Evolutionary conservation across 1,284 basidiomycete genomes (phyloP), one percentile per base, ranked within the genome.

Genomic region (Chalciporus sp.): DNA sequence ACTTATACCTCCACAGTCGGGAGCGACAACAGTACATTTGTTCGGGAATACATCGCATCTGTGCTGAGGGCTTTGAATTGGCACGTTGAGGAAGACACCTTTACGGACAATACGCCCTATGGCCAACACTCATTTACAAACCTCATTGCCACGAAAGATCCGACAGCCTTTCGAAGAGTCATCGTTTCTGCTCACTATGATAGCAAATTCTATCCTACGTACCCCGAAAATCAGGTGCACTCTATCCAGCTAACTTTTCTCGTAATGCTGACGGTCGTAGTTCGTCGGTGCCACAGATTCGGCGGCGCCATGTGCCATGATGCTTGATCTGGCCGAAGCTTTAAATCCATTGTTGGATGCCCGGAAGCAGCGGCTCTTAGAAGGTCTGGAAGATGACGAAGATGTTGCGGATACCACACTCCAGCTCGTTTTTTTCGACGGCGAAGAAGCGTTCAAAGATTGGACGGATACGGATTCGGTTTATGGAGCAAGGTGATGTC

Each of bases 281-380:
- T 99, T 99, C 69, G 78, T 99, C 61, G 97, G 97, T 26, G 97
- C 97, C 9, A 99, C 95, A 6, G 97, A 99, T 72, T 98, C 94
- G 7, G 97, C 97, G 1, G 94, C 93, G 23, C 90, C 97, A 1
- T 97, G 95, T 63, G 95, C 95, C 1, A 88, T 98, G 74, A 83
- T 98, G 76, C 81, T 97, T 33, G 94, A 97, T 71, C 76, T 95
- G 14, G 95, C 94, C 0, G 88, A 94, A 70, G 76, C 88, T 3
- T 72, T 98, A 37, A 85, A 81, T 72, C 85, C 76, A 0, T 72
- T 95, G 31, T 73, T 98, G 11, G 77, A 88, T 31, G 76, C 79
- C 19, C 80, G 89, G n/a, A 74, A 79, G 48, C 72, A 78, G 51
- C 78, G 84, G 19, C 58, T 90, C 2, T 76, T 84, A 12, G 75